Conservation (phyloP, 176 grass and related monocot species). For the Lolium rigidum region DNA sequence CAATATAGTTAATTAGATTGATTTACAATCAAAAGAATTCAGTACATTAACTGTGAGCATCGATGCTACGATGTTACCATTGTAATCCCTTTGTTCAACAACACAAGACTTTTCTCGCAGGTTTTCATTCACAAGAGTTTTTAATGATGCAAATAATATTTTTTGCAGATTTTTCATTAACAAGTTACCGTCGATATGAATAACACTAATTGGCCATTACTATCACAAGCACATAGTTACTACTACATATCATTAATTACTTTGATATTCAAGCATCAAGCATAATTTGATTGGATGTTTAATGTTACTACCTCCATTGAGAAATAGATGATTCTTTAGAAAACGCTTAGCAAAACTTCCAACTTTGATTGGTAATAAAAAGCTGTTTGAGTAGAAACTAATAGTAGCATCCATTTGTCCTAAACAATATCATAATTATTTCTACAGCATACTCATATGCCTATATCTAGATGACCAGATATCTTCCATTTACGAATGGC, state of each 20-base stretch:
- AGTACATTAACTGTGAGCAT: background rate
- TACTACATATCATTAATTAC: background rate
- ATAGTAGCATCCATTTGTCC: background rate
- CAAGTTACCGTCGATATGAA: background rate
- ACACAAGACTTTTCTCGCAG: background rate
- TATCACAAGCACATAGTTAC: background rate
- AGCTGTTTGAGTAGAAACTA: background rate
- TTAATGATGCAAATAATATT: background rate
- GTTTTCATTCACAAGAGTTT: background rate
- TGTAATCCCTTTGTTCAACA: background rate
- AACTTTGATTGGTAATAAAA: background rate
- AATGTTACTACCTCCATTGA: background rate
- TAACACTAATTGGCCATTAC: background rate
- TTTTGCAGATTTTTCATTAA: background rate
- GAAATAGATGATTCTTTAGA: background rate
- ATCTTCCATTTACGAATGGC: background rate
- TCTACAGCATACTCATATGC: background rate
- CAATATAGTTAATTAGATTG: background rate
- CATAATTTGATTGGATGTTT: background rate
- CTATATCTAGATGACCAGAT: background rate
- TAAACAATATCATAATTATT: background rate
- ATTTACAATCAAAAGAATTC: background rate
- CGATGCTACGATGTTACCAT: background rate
- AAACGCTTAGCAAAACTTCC: background rate
- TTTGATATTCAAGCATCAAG: background rate